phyloP scores from a whole-genome alignment of 1,139 yeast genomes.

The Pichia terricola region DNA sequence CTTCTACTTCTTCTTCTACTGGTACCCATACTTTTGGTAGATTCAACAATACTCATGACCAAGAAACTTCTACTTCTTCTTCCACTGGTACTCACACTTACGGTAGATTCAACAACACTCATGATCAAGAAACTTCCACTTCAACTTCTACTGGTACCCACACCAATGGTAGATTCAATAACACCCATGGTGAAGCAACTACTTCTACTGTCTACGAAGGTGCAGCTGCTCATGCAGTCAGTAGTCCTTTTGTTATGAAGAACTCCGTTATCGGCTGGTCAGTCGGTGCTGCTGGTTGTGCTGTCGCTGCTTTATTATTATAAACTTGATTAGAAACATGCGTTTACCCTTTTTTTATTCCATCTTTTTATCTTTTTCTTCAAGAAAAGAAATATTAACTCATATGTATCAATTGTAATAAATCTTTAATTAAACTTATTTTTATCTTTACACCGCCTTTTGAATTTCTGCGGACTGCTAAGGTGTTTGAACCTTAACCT shows the following conservation, averaged over 20 bases:
- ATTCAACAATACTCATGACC: slow-evolving; percentile 13
- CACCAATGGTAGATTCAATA: slow-evolving; percentile 39
- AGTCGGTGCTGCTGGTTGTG: slow-evolving; percentile 21
- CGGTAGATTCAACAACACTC: slow-evolving; percentile 34
- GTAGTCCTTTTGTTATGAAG: slow-evolving; percentile 12
- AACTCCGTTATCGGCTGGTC: slow-evolving; percentile 18
- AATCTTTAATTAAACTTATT: no score
- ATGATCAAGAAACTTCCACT: slow-evolving; percentile 26
- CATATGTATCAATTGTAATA: no score
- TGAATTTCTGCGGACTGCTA: no score
- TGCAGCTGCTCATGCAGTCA: slow-evolving; percentile 16
- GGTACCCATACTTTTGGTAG: slow-evolving; percentile 17
- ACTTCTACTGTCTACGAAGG: slow-evolving; percentile 14
- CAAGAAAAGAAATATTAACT: no score
- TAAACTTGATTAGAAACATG: slow-evolving; percentile 31
- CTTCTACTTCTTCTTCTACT: slow-evolving; percentile 22
- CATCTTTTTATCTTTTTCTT: background rate
- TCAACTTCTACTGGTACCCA: slow-evolving; percentile 31
- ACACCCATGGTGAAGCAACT: slow-evolving; percentile 27
- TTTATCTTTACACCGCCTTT: no score
- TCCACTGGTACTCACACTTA: slow-evolving; percentile 27
- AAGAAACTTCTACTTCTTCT: slow-evolving; percentile 13
- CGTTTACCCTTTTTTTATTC: slow-evolving; percentile 33
- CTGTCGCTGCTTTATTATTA: slow-evolving; percentile 22
- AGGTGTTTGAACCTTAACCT: no score